Percentiles rank a stretch among this genome's conserved stretches.
These are phyloP conservation scores for Talaromyces liani DNA, from an alignment of 495 filamentous ascomycete species.

Conservation along the genomic window DNA sequence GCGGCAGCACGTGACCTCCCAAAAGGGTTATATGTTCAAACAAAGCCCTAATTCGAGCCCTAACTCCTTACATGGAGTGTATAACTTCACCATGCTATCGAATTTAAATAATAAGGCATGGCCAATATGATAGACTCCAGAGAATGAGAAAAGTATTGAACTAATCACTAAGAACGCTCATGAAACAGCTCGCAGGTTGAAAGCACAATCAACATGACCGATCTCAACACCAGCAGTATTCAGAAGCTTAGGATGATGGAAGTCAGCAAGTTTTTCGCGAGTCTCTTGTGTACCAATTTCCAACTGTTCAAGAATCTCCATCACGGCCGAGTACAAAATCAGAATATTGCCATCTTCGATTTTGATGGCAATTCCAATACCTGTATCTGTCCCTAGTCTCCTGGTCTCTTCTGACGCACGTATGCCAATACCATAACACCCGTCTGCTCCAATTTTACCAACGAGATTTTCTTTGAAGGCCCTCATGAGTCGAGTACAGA, in stretches of 20 bases:
- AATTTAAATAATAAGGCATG: no score
- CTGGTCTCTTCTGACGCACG: constrained; percentile 22
- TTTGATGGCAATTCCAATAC: constrained; percentile 31
- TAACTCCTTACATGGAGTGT: background rate
- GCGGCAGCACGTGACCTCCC: constrained; percentile 5
- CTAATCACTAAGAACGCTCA: background rate
- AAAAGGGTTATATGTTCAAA: background rate
- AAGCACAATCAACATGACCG: constrained; percentile 15
- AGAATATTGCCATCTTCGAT: constrained; percentile 32
- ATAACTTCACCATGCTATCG: no score
- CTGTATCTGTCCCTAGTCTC: constrained; percentile 20
- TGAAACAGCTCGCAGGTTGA: constrained; percentile 12
- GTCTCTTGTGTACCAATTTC: constrained; percentile 18
- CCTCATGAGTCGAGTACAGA: constrained; percentile 30
- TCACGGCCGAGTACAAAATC: constrained; percentile 26
- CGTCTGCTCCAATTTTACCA: constrained; percentile 32
- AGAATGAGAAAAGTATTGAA: no score
- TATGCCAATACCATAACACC: constrained; percentile 29
- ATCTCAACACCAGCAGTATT: constrained; percentile 31
- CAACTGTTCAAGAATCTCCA: constrained; percentile 30
- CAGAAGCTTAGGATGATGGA: constrained; percentile 21
- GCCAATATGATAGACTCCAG: no score
- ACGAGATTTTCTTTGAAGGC: constrained; percentile 21
- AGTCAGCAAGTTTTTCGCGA: constrained; percentile 15
- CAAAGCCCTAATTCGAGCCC: background rate